phyloP scores from a whole-genome alignment of 2,329 filamentous ascomycete genomes.

The Talaromyces sp. region DNA sequence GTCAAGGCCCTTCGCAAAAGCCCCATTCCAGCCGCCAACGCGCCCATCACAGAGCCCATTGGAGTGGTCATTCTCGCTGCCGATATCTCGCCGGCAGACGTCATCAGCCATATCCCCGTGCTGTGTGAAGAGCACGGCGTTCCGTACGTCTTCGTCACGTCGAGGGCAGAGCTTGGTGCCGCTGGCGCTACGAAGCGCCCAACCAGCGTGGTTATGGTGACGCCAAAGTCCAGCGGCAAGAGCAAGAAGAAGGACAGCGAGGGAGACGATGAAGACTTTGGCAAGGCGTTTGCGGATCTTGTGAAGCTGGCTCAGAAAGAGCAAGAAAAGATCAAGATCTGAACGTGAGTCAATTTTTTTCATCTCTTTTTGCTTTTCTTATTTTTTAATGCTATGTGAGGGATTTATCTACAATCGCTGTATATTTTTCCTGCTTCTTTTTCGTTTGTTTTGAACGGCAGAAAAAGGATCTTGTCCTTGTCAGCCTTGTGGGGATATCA shows the following conservation, averaged over 20 bases:
- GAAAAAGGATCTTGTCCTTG: slow-evolving; percentile 15
- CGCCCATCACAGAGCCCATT: slow-evolving; percentile 58
- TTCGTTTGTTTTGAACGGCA: neutral
- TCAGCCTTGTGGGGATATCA: slow-evolving; percentile 12
- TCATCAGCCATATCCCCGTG: slow-evolving; percentile 95
- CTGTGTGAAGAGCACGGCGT: slow-evolving; percentile 98
- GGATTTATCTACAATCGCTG: neutral
- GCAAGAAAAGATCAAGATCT: slow-evolving; percentile 52
- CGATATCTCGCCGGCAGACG: slow-evolving; percentile 97
- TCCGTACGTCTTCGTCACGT: slow-evolving; percentile 91
- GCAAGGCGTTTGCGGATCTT: slow-evolving; percentile 51
- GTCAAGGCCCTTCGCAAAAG: slow-evolving; percentile 98
- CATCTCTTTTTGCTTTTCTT: neutral
- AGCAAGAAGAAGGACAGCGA: slow-evolving; percentile 48
- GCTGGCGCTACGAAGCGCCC: slow-evolving; percentile 93
- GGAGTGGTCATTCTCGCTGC: slow-evolving; percentile 85
- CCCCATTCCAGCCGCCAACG: slow-evolving; percentile 60
- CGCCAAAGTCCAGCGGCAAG: slow-evolving; percentile 47
- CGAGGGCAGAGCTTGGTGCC: slow-evolving; percentile 86
- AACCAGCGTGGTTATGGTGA: slow-evolving; percentile 89
- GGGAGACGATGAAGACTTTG: slow-evolving; percentile 43
- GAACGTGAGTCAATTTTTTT: slow-evolving; percentile 11
- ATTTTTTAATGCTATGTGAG: neutral
- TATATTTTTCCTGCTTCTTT: slow-evolving; percentile 20
- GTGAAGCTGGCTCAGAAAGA: slow-evolving; percentile 57